These are phyloP conservation scores for Panaeolus papilionaceus DNA, from an alignment of 768 basidiomycete species.

Conservation along the genomic window DNA sequence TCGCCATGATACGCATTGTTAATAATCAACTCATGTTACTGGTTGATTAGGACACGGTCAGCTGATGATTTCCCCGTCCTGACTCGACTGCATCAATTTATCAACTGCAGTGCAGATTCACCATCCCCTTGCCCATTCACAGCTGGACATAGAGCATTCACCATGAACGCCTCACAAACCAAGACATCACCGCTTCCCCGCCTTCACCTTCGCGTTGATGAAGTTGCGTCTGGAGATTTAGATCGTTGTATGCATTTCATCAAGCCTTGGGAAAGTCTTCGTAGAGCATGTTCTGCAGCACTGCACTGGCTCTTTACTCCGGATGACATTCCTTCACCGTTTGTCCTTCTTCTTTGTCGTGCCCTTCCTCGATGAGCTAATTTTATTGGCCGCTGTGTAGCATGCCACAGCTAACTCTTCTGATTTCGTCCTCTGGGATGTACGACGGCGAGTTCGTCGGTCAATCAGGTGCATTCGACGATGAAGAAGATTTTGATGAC, in stretches of 20 bases:
- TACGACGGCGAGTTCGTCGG: neutral
- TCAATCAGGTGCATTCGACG: slow-evolving; percentile 32
- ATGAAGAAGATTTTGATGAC: slow-evolving; percentile 72
- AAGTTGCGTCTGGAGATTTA: slow-evolving; percentile 63
- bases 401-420: slow-evolving; percentile 73
- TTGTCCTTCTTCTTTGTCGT: slow-evolving; percentile 46
- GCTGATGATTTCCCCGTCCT: neutral
- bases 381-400: slow-evolving; percentile 60
- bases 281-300: slow-evolving; percentile 55
- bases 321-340: slow-evolving; percentile 45
- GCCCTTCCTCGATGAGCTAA: slow-evolving; percentile 53
- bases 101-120: neutral
- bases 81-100: slow-evolving; percentile 3
- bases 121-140: neutral
- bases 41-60: slow-evolving; percentile 5
- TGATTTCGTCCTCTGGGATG: slow-evolving; percentile 29
- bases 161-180: neutral
- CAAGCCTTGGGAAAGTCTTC: slow-evolving; percentile 45
- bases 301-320: slow-evolving; percentile 50
- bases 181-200: slow-evolving; percentile 59
- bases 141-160: neutral
- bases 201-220: slow-evolving; percentile 60
- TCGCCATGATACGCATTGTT: neutral
- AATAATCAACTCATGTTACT: neutral
- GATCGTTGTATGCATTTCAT: slow-evolving; percentile 59